Evolutionary conservation across 805 yeast genomes (phyloP), one percentile per base, ranked within the genome.

Genomic region (Yamadazyma nakazawae): DNA sequence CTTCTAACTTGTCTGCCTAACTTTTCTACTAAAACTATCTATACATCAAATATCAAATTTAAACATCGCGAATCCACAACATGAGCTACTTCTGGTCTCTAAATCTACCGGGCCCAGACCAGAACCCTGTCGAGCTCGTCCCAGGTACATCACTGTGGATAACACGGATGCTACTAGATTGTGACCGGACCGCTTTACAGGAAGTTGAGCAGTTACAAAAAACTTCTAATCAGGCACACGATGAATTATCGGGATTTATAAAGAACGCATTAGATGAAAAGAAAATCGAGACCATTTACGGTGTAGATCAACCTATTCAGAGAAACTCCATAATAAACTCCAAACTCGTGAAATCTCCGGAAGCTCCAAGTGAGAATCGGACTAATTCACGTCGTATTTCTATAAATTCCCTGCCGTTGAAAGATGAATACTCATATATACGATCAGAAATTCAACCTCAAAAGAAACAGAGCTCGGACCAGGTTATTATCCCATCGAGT

Each of bases 61-160:
- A 5, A 34, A n/a, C 37, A 34, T 34, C 19, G 37, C 37, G 37
- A 34, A 34, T 13, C 10, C 34, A 34, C 24, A 26, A 26, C 34
- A 43, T 43, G 46, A 43, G 46, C 39, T 18, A 32, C 37, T 43
- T 43, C 37, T 43, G 46, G 46, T 40, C 46, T 19, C 19, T 43
- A 10, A 35, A 17, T 11, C 11, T 35, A 9, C 43, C 9, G 28
- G 39, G 39, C 26, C 34, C 28, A 36, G 26, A 16, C 25, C 40
- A 18, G 17, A 24, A 11, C 17, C n/a, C 40, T 3, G 32, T 26
- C 25, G 47, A 39, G 13, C n/a, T 19, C 2, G 45, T 40, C 5
- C 81, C 81, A 1, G 85, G 83, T 6, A 63, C 82, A 2, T 74
- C 80, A 11, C 73, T 66, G 50, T 79, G 81, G 80, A 65, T 78